Percentiles rank a stretch among this genome's conserved stretches.
Conservation (phyloP, 2,329 filamentous ascomycete species). For the Aspergillus tubingensis region DNA sequence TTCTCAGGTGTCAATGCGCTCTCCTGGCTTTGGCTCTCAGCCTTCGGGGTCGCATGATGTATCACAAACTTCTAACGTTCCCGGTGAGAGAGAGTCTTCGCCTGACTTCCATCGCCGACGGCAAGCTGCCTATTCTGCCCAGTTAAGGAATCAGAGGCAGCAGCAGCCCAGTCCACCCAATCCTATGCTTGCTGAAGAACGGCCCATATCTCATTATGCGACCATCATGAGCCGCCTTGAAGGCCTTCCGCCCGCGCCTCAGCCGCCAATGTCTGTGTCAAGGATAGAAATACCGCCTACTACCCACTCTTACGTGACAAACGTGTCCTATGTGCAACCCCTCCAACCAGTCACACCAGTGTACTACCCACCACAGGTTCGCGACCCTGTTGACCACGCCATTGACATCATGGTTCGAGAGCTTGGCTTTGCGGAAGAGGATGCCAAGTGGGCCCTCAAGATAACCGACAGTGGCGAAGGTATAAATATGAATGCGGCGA, state of each 20-base stretch:
- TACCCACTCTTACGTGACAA: slow-evolving; percentile 16
- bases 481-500: slow-evolving; percentile 58
- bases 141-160: slow-evolving; percentile 34
- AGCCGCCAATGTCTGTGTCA: slow-evolving; percentile 13
- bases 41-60: slow-evolving; percentile 11
- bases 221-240: slow-evolving; percentile 40
- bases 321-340: background rate
- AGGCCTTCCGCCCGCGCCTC: slow-evolving; percentile 19
- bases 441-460: slow-evolving; percentile 59
- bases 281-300: slow-evolving; percentile 12
- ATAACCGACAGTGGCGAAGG: slow-evolving; percentile 63
- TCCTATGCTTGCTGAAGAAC: slow-evolving; percentile 35
- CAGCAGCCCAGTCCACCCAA: slow-evolving; percentile 15
- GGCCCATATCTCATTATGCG: slow-evolving; percentile 44
- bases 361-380: slow-evolving; percentile 31
- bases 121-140: slow-evolving; percentile 35
- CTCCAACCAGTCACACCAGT: background rate
- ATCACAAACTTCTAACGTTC: slow-evolving; percentile 12
- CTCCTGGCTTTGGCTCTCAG: slow-evolving; percentile 16
- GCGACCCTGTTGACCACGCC: slow-evolving; percentile 59
- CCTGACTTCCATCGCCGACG: slow-evolving; percentile 30
- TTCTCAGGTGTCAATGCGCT: background rate
- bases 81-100: slow-evolving; percentile 13
- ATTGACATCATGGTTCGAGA: slow-evolving; percentile 58
- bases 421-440: slow-evolving; percentile 59